Evolutionary conservation across 352 stramenopile species (phyloP).

Genomic region (Phytophthora tubulina): DNA sequence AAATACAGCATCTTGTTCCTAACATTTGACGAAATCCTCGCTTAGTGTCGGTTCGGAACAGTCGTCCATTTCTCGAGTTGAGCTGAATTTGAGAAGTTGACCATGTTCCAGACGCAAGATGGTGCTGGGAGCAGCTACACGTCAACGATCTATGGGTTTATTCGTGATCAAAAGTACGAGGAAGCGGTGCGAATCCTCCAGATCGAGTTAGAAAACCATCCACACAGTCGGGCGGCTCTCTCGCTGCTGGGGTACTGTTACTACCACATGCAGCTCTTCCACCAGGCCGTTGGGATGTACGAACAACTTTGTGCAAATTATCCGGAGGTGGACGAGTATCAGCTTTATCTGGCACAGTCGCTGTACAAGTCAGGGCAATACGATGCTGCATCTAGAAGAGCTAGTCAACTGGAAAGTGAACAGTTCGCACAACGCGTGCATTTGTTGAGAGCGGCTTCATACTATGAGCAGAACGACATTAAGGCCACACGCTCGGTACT

Average conservation of each 20-base stretch:
- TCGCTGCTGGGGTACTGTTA: slow-evolving; percentile 98
- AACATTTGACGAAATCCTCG: slow-evolving; percentile 18
- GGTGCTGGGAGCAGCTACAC: slow-evolving; percentile 89
- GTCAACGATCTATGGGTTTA: slow-evolving; percentile 94
- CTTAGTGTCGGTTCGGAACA: slow-evolving; percentile 42
- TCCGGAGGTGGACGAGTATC: slow-evolving; percentile 96
- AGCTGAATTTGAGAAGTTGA: neutral
- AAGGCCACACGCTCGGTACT: slow-evolving; percentile 91
- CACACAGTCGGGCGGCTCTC: slow-evolving; percentile 91
- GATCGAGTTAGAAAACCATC: slow-evolving; percentile 94
- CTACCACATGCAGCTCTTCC: slow-evolving; percentile 96
- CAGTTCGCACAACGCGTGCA: slow-evolving; percentile 90
- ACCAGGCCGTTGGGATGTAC: slow-evolving; percentile 93
- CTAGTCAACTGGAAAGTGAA: slow-evolving; percentile 85
- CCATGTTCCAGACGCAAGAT: slow-evolving; percentile 77
- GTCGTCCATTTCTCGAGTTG: slow-evolving; percentile 27
- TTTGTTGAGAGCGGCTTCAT: slow-evolving; percentile 91
- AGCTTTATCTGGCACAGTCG: slow-evolving; percentile 95
- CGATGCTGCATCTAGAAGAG: slow-evolving; percentile 80
- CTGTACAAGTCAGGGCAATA: slow-evolving; percentile 94
- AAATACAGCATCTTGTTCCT: neutral
- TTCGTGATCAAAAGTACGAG: slow-evolving; percentile 94
- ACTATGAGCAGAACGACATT: slow-evolving; percentile 97
- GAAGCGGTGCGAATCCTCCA: slow-evolving; percentile 94
- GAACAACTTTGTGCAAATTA: slow-evolving; percentile 94